Conservation (phyloP, 768 basidiomycete genomes). For the Macrolepiota fuliginosa region DNA sequence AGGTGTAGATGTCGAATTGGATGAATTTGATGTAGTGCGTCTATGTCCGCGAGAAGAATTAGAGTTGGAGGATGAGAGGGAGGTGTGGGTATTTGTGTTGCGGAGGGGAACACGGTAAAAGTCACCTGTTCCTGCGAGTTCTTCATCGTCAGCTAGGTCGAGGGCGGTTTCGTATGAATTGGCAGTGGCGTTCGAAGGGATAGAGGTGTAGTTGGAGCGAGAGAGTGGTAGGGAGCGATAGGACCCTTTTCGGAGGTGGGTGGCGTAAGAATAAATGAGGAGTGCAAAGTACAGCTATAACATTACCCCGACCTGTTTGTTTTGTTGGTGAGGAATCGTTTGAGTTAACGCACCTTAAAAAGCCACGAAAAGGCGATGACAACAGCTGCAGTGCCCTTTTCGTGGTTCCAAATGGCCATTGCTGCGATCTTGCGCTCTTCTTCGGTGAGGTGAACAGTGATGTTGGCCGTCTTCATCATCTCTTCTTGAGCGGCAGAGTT, state of each 20-base stretch:
- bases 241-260: constrained; percentile 87
- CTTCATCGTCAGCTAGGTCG: constrained; percentile 47
- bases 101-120: constrained; percentile 62
- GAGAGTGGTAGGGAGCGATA: constrained; percentile 77
- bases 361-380: constrained; percentile 86
- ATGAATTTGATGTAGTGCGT: constrained; percentile 18
- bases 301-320: neutral
- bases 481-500: constrained; percentile 89
- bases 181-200: constrained; percentile 24
- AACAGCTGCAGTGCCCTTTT: constrained; percentile 77
- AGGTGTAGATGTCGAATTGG: constrained; percentile 3
- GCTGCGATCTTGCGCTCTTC: constrained; percentile 72
- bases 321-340: neutral
- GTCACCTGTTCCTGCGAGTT: constrained; percentile 64
- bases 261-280: constrained; percentile 89
- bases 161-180: constrained; percentile 33
- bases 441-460: constrained; percentile 52
- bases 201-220: constrained; percentile 35
- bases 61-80: too few species aligned
- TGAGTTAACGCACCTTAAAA: constrained; percentile 62
- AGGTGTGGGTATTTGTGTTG: constrained; percentile 32
- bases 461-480: constrained; percentile 64
- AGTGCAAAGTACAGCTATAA: constrained; percentile 86
- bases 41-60: constrained; percentile 35
- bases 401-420: constrained; percentile 81